phyloP scores from a whole-genome alignment of 2,329 filamentous ascomycete species.

The Neocucurbitaria cava region DNA sequence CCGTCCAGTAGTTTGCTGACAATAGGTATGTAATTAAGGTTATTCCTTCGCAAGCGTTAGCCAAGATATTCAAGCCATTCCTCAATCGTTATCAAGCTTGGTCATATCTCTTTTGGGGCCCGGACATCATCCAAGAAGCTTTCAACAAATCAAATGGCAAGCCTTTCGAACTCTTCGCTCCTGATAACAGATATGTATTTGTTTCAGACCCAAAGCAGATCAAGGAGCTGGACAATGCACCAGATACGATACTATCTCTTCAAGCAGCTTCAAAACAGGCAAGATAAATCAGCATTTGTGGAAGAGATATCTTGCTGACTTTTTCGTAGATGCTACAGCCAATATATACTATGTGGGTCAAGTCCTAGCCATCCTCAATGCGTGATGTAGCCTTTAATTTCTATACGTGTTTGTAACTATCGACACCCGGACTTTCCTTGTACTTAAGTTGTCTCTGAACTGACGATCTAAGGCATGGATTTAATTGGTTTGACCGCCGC shows the following conservation, averaged over 20 bases:
- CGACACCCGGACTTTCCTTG: background rate
- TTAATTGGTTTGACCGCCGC: conserved; percentile 39
- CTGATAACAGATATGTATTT: conserved; percentile 21
- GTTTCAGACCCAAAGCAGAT: conserved; percentile 22
- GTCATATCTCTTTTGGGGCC: conserved; percentile 20
- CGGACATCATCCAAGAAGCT: conserved; percentile 18
- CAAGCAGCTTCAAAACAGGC: conserved; percentile 25
- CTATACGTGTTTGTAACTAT: background rate
- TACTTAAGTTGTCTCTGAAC: conserved; percentile 4
- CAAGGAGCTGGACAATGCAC: conserved; percentile 23
- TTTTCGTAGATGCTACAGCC: conserved; percentile 16
- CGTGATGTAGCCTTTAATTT: background rate
- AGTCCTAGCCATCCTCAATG: background rate
- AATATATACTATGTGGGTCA: conserved; percentile 12
- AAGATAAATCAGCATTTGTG: background rate
- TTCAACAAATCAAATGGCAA: conserved; percentile 12
- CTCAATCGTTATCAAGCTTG: conserved; percentile 16
- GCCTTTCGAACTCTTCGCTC: conserved; percentile 20
- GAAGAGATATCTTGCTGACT: background rate
- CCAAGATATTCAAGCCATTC: conserved; percentile 6
- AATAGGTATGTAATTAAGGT: background rate
- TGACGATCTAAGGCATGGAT: conserved; percentile 28
- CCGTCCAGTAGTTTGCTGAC: background rate
- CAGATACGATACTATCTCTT: conserved; percentile 19
- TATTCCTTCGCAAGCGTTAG: conserved; percentile 4